These are phyloP conservation scores for Russula virescens DNA, from an alignment of 768 basidiomycete genomes.

Conservation along the genomic window DNA sequence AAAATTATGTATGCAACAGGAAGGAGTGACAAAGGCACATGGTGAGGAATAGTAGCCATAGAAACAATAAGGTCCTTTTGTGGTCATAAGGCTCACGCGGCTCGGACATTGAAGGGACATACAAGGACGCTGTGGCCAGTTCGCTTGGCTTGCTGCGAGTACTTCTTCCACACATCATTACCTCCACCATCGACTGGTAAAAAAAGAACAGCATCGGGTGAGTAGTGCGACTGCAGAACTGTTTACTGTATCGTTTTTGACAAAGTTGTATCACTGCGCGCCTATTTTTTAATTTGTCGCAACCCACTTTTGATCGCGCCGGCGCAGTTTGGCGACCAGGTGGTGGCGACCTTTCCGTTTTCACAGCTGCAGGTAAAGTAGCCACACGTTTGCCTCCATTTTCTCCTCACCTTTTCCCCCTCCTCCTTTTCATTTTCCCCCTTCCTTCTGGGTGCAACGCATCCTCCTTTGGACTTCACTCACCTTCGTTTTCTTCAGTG, in stretches of 20 bases:
- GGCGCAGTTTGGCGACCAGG: not conserved
- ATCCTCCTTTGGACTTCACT: slow-evolving; percentile 25
- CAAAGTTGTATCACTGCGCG: too few species aligned
- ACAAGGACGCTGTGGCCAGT: not conserved
- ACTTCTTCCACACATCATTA: not conserved
- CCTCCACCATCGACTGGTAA: not conserved
- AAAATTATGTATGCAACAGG: not conserved
- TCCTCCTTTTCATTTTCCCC: slow-evolving; percentile 32
- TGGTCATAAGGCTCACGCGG: not conserved
- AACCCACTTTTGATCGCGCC: not conserved
- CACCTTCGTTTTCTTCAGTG: slow-evolving; percentile 31
- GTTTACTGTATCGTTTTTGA: too few species aligned
- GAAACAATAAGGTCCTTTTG: not conserved
- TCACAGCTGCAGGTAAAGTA: not conserved
- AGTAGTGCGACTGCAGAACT: too few species aligned
- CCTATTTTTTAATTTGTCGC: not conserved
- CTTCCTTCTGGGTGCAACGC: slow-evolving; percentile 21
- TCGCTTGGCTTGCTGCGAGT: not conserved
- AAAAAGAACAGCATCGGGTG: too few species aligned
- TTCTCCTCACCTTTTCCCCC: slow-evolving; percentile 25
- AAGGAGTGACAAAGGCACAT: too few species aligned
- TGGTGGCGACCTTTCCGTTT: not conserved
- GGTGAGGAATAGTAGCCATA: not conserved
- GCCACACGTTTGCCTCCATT: not conserved
- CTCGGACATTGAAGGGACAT: too few species aligned